These are phyloP conservation scores for Ceriops zippeliana DNA, from an alignment of 345 rosid species.

Conservation along the genomic window DNA sequence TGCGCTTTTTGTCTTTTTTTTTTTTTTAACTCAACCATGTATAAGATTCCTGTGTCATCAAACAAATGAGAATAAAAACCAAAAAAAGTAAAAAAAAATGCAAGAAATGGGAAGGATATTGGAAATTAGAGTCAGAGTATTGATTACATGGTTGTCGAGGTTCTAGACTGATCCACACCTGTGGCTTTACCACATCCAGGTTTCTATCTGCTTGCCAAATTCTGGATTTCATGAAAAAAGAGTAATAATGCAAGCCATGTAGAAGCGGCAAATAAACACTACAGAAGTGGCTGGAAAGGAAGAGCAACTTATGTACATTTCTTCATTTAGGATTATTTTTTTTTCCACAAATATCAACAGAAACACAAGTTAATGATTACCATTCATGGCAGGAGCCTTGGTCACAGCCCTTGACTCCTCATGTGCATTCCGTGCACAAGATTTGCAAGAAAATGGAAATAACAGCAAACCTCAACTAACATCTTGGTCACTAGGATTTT, in stretches of 20 bases:
- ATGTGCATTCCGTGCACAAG: constrained; percentile 52
- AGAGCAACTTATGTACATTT: neutral
- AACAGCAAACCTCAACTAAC: neutral
- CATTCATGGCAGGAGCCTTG: constrained; percentile 91
- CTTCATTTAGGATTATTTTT: neutral
- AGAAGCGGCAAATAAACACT: constrained; percentile 7
- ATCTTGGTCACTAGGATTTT: neutral
- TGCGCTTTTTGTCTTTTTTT: neutral
- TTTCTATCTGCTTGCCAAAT: constrained; percentile 74
- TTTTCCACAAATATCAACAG: neutral
- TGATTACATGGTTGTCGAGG: constrained; percentile 70
- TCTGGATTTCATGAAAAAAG: constrained; percentile 40
- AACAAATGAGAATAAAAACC: neutral
- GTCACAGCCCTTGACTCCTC: constrained; percentile 83
- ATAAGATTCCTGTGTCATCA: neutral
- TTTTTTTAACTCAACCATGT: neutral
- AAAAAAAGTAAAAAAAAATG: neutral
- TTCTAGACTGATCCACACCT: constrained; percentile 86
- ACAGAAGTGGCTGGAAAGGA: constrained; percentile 1
- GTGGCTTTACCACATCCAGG: constrained; percentile 95
- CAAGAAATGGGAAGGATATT: neutral
- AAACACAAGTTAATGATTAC: constrained; percentile 27
- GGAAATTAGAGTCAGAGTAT: constrained; percentile 1
- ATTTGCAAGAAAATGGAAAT: constrained; percentile 17
- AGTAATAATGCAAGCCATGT: constrained; percentile 10